phyloP scores from a whole-genome alignment of 139 green algal genomes.

The Deuterostichococcus epilithicus region DNA sequence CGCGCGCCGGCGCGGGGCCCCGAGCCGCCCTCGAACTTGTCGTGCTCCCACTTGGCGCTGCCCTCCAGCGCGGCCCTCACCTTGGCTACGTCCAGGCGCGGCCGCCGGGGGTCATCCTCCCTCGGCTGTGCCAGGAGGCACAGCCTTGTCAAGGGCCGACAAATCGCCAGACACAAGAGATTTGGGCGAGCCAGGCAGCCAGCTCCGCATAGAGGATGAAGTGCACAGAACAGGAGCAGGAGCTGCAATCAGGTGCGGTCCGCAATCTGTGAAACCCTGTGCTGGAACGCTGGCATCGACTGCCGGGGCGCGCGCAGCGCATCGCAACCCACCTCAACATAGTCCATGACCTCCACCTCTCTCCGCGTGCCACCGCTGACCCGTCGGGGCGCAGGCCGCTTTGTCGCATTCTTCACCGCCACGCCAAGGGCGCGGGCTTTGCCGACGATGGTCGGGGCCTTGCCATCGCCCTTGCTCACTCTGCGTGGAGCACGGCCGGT shows the following conservation, averaged over 20 bases:
- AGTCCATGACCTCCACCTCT: not conserved
- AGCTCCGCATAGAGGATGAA: no score
- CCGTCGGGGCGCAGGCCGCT: not conserved
- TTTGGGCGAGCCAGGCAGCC: no score
- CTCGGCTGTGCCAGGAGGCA: not conserved
- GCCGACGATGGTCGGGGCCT: no score
- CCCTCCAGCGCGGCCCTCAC: constrained; percentile 8
- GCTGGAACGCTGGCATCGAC: no score
- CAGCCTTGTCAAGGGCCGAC: no score
- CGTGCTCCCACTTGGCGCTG: constrained; percentile 1
- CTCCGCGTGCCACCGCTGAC: not conserved
- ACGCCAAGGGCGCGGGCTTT: not conserved
- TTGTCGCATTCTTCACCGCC: not conserved
- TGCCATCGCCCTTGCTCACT: not conserved
- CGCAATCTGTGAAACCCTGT: no score
- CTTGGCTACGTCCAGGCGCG: not conserved
- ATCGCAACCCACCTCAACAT: not conserved
- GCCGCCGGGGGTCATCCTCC: not conserved
- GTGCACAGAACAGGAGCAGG: no score
- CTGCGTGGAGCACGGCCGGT: no score
- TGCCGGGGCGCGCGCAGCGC: no score
- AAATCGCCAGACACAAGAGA: no score
- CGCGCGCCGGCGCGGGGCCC: no score
- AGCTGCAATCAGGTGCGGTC: no score
- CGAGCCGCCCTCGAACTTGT: not conserved